A percentile compares a stretch with the other conserved stretches of the same genome.
phyloP scores from a whole-genome alignment of 208 protist species.

The Leptomonas pyrrhocoris region DNA sequence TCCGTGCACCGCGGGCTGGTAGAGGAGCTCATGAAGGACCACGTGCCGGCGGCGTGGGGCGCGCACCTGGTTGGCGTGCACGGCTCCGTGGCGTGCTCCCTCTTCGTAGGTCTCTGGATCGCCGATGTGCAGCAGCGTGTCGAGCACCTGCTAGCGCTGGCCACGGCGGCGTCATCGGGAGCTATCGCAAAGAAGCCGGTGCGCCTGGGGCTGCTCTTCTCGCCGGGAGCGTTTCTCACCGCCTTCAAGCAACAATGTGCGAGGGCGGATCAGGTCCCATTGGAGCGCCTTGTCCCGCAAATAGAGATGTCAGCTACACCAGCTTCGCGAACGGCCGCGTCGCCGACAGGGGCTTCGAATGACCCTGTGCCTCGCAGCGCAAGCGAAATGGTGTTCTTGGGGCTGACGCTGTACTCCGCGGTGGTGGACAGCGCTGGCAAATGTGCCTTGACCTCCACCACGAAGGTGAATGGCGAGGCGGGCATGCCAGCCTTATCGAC shows the following conservation, averaged over 20 bases:
- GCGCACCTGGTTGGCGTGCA: constrained; percentile 42
- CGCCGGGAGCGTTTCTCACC: constrained; percentile 96
- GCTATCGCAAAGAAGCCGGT: constrained; percentile 50
- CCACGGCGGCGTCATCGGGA: constrained; percentile 39
- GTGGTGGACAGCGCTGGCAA: constrained; percentile 38
- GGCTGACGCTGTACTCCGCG: constrained; percentile 65
- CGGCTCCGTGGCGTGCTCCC: constrained; percentile 38
- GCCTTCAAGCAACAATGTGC: constrained; percentile 96
- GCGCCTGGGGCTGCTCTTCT: constrained; percentile 95
- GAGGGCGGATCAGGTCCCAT: constrained; percentile 76
- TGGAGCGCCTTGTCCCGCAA: constrained; percentile 92
- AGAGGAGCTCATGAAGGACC: constrained; percentile 72
- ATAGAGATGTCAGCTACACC: constrained; percentile 41
- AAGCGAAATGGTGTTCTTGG: constrained; percentile 26
- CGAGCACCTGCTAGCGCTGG: constrained; percentile 59
- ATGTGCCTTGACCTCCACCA: constrained; percentile 48
- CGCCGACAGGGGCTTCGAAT: neutral
- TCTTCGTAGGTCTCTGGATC: constrained; percentile 62
- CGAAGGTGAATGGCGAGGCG: constrained; percentile 21
- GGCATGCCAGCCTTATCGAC: constrained; percentile 32
- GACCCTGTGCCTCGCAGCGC: constrained; percentile 12
- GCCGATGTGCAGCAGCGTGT: constrained; percentile 65
- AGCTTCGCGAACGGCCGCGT: neutral
- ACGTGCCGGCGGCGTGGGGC: constrained; percentile 88
- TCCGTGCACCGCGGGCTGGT: constrained; percentile 90